Percentiles rank a stretch among this genome's conserved stretches.
Conservation (phyloP, 495 filamentous ascomycete genomes). For the Neurospora sp. region DNA sequence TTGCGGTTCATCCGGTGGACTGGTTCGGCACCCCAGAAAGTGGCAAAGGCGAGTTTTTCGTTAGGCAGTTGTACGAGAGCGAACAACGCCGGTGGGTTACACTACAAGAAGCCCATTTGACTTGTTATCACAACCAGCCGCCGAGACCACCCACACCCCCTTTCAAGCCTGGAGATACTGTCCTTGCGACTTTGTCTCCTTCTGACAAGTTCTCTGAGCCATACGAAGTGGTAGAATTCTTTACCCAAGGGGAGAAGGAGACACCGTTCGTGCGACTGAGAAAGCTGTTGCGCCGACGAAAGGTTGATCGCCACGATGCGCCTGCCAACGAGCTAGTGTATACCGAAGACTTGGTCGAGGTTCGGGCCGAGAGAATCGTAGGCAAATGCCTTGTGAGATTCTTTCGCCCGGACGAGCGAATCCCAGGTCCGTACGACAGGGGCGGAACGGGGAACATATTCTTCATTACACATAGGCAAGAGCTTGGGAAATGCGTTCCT, state of each 20-base stretch:
- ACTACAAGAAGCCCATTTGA: slow-evolving; percentile 37
- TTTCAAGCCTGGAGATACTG: slow-evolving; percentile 44
- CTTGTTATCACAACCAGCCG: slow-evolving; percentile 20
- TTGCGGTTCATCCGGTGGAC: slow-evolving; percentile 42
- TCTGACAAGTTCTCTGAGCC: slow-evolving; percentile 31
- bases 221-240: slow-evolving; percentile 40
- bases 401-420: slow-evolving; percentile 29
- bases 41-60: slow-evolving; percentile 42
- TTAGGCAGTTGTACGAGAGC: slow-evolving; percentile 56
- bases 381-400: slow-evolving; percentile 51
- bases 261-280: slow-evolving; percentile 30
- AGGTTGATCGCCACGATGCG: slow-evolving; percentile 29
- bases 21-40: slow-evolving; percentile 42
- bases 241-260: slow-evolving; percentile 18
- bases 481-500: slow-evolving; percentile 9
- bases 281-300: slow-evolving; percentile 33
- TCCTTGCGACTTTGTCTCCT: slow-evolving; percentile 31
- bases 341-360: slow-evolving; percentile 33
- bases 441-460: slow-evolving; percentile 55
- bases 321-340: slow-evolving; percentile 60
- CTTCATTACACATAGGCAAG: slow-evolving; percentile 40
- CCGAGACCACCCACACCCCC: background rate
- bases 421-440: slow-evolving; percentile 54
- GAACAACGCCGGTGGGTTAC: slow-evolving; percentile 40
- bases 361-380: slow-evolving; percentile 31